phyloP scores from a whole-genome alignment of 169 alveolate species.

The Plasmodium cynomolgi region DNA sequence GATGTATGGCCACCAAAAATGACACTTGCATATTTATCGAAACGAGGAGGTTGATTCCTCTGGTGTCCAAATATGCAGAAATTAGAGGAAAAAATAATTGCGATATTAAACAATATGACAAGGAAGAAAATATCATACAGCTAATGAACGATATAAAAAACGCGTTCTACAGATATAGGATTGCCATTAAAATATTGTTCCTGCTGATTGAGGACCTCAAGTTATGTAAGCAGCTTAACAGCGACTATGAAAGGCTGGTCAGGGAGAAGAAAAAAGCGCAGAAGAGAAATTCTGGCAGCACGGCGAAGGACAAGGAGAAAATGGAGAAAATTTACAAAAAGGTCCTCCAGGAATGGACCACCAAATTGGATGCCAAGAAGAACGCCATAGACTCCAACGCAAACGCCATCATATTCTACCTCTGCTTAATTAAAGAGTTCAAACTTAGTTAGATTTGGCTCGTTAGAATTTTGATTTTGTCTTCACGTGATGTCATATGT shows the following conservation, averaged over 20 bases:
- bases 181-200: neutral
- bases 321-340: neutral
- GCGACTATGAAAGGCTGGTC: neutral
- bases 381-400: neutral
- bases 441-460: neutral
- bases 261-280: neutral
- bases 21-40: neutral
- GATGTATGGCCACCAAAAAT: neutral
- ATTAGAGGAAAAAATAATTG: slow-evolving; percentile 1
- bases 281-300: neutral
- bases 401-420: slow-evolving; percentile 10
- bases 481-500: neutral
- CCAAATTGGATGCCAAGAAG: neutral
- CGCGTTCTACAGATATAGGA: neutral
- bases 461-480: neutral
- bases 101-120: neutral
- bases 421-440: slow-evolving; percentile 11
- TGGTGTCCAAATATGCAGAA: slow-evolving; percentile 7
- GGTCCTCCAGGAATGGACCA: neutral
- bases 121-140: neutral
- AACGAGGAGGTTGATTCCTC: neutral
- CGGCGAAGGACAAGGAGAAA: neutral
- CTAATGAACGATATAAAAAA: neutral
- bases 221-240: neutral
- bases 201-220: neutral